A percentile compares a stretch with the other conserved stretches of the same genome.
phyloP scores from a whole-genome alignment of 352 stramenopile species.

The Elongisporangium undulatum region DNA sequence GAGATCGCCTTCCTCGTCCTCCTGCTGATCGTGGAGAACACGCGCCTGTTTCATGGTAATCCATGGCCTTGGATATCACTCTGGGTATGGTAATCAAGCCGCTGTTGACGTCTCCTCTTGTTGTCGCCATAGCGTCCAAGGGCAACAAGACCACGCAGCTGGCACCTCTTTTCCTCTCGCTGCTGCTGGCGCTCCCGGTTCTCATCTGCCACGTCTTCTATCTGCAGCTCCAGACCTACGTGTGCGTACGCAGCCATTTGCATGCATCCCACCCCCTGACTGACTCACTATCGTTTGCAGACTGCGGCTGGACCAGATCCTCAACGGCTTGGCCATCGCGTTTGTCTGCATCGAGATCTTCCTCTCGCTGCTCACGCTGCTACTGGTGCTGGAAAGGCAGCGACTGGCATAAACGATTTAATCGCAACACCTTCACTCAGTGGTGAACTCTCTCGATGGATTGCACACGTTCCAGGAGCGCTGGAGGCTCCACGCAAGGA shows the following conservation, averaged over 20 bases:
- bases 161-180: conserved; percentile 43
- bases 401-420: conserved; percentile 5
- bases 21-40: conserved; percentile 53
- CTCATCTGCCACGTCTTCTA: conserved; percentile 74
- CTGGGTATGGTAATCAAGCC: background rate
- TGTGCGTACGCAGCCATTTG: conserved; percentile 26
- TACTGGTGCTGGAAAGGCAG: conserved; percentile 22
- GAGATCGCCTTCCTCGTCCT: conserved; percentile 61
- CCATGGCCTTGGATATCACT: no score
- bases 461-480: no score
- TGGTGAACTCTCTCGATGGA: no score
- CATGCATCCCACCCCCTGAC: background rate
- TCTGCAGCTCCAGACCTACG: conserved; percentile 73
- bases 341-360: conserved; percentile 57
- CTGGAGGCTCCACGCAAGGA: no score
- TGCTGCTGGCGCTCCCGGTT: conserved; percentile 43
- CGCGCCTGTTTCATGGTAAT: conserved; percentile 64
- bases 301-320: conserved; percentile 48
- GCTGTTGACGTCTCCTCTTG: background rate
- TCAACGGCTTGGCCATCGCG: conserved; percentile 59
- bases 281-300: conserved; percentile 14
- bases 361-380: conserved; percentile 36
- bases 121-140: conserved; percentile 46
- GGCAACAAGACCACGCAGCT: conserved; percentile 76
- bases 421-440: no score